Base-by-base conservation (phyloP, 2,329 filamentous ascomycete genomes). In the Fusarium sp. region DNA sequence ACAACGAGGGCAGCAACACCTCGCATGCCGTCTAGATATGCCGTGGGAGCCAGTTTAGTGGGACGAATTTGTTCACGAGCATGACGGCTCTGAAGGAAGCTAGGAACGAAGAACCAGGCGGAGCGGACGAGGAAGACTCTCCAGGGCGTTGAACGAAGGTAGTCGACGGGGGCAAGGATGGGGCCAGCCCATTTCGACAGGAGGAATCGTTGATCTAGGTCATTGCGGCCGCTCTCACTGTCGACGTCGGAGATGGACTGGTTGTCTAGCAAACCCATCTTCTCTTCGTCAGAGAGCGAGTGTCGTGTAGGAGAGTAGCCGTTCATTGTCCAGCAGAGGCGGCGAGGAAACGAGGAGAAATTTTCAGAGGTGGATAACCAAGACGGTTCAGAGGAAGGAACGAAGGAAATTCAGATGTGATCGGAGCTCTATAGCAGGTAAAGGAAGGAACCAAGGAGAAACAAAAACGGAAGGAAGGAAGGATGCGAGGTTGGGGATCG, bases 21-120 rank as follows among this genome's bases (percentile, higher is more conserved):
- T 65, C 87, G 83, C 81, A 89, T 85, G 64, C 87, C 87, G 70
- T 89, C 87, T 48, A 89, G 85, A 70, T 89, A 88, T 8, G 87
- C 82, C 9, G 87, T 89, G 15, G 87, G 86, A 37, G 81, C 76
- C n/a, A 85, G 77, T 50, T 81, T 82, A 27, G 81, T 76, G 6
- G 79, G 76, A n/a, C 80, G 79, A 52, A 79, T 78, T 51, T 81
- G 78, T 56, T 84, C 82, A 40, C 82, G 77, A 36, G 79, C 79
- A 61, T 83, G 76, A 30, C 81, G 80, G 50, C 82, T 79, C 52
- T 86, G 85, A 47, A 87, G 70, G 70, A 88, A 88, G 76, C 83
- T 86, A n/a, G 86, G 86, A n/a, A 86, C 75, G 15, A 88, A 76
- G 73, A 87, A 87, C 69, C 85, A 73, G 65, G 74, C 73, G 27